Evolutionary conservation across 371 early-diverging fungal species (phyloP).

Genomic region (Mortierella sp.): DNA sequence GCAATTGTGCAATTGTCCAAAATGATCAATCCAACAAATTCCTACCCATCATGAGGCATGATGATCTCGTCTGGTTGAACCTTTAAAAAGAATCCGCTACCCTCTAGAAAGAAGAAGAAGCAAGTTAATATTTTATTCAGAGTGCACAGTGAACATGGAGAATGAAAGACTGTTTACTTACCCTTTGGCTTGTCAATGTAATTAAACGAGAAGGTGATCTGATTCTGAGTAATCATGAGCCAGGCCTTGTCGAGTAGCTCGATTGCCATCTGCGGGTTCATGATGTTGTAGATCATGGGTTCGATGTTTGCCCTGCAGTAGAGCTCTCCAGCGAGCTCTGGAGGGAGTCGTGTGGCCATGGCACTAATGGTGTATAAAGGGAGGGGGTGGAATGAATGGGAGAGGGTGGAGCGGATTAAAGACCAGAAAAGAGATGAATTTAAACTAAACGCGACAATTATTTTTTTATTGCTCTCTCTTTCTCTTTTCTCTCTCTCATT

Average conservation of each 20-base stretch:
- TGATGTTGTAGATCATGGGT: constrained; percentile 42
- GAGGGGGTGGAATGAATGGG: background rate
- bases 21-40: background rate
- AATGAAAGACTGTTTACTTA: background rate
- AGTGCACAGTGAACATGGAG: no score
- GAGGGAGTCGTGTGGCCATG: constrained; percentile 45
- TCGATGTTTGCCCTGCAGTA: constrained; percentile 51
- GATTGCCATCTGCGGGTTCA: constrained; percentile 39
- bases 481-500: no score
- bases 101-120: constrained; percentile 19
- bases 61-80: constrained; percentile 39
- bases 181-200: constrained; percentile 55
- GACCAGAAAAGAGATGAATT: background rate
- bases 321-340: constrained; percentile 52
- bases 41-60: constrained; percentile 53
- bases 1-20: no score
- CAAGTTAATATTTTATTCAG: no score
- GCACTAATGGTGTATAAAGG: no score
- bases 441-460: background rate
- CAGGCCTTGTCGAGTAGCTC: constrained; percentile 46
- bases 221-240: constrained; percentile 31
- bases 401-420: background rate
- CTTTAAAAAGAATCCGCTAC: constrained; percentile 41
- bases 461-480: no score
- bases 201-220: constrained; percentile 39